phyloP scores from a whole-genome alignment of 2,329 filamentous ascomycete species.

The Cercospora sp. region DNA sequence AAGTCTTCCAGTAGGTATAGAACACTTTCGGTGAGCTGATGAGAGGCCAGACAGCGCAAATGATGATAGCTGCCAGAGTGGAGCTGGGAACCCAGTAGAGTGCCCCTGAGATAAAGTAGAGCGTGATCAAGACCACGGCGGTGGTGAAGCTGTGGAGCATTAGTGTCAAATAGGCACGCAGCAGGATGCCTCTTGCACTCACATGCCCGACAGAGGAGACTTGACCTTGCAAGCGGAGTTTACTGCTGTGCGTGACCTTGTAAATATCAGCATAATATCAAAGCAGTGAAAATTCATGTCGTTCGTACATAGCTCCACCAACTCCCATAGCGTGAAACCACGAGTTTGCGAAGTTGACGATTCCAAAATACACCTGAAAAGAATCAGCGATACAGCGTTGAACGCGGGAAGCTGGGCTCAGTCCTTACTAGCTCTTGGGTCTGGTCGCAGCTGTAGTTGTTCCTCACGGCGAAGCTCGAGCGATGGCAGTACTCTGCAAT shows the following conservation, averaged over 20 bases:
- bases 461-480: slow-evolving; percentile 62
- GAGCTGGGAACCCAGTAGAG: slow-evolving; percentile 70
- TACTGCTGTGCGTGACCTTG: slow-evolving; percentile 61
- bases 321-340: slow-evolving; percentile 67
- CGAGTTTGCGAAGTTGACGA: slow-evolving; percentile 53
- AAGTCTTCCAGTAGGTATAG: slow-evolving; percentile 65
- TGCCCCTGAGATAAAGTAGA: slow-evolving; percentile 58
- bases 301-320: slow-evolving; percentile 55
- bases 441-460: slow-evolving; percentile 64
- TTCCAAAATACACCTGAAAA: slow-evolving; percentile 55
- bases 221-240: slow-evolving; percentile 65
- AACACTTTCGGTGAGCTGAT: slow-evolving; percentile 61
- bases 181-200: neutral
- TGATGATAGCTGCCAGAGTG: slow-evolving; percentile 59
- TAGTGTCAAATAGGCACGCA: neutral
- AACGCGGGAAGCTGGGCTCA: neutral
- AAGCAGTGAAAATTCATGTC: neutral
- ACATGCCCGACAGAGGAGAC: slow-evolving; percentile 60
- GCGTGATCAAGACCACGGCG: slow-evolving; percentile 63
- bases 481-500: slow-evolving; percentile 50
- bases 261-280: neutral
- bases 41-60: slow-evolving; percentile 64
- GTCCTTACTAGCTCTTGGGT: slow-evolving; percentile 60
- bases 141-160: slow-evolving; percentile 50
- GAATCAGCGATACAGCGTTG: neutral